These are phyloP conservation scores for Xylaria bambusicola DNA, from an alignment of 495 filamentous ascomycete genomes.

Conservation along the genomic window DNA sequence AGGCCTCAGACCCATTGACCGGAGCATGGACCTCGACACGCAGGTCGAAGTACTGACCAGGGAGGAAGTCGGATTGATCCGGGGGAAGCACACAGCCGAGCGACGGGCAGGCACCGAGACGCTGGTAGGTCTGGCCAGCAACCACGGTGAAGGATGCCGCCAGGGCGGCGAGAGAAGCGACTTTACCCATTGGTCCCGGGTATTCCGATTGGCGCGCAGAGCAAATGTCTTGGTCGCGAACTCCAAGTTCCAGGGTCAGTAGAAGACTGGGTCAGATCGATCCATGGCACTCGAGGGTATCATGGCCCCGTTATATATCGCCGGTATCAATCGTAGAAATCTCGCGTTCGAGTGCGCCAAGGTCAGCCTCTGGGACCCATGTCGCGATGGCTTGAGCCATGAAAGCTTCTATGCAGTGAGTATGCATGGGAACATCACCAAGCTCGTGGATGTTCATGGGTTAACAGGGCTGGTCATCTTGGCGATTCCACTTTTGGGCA, in stretches of 20 bases:
- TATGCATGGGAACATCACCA: constrained; percentile 7
- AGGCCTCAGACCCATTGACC: constrained; percentile 71
- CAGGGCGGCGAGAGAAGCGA: constrained; percentile 12
- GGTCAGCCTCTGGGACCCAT: constrained; percentile 5
- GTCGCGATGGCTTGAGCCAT: not conserved
- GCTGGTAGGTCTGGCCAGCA: constrained; percentile 66
- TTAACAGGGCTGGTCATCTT: not conserved
- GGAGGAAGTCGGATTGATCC: constrained; percentile 74
- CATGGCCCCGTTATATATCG: constrained; percentile 5
- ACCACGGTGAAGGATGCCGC: constrained; percentile 36
- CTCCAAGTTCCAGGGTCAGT: no score
- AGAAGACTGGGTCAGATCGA: no score
- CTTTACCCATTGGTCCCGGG: not conserved
- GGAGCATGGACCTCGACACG: constrained; percentile 76
- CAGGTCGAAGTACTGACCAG: constrained; percentile 75
- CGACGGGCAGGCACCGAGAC: constrained; percentile 68
- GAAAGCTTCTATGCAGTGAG: no score
- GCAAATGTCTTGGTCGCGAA: no score
- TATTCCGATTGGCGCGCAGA: no score
- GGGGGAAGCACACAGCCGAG: constrained; percentile 76
- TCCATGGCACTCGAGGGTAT: not conserved
- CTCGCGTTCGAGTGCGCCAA: not conserved
- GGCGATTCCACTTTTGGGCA: constrained; percentile 2
- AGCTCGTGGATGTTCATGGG: not conserved
- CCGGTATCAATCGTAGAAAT: not conserved